Evolutionary conservation across 768 basidiomycete genomes (phyloP), one percentile per base, ranked within the genome.

Genomic region (Lyophyllum atratum): DNA sequence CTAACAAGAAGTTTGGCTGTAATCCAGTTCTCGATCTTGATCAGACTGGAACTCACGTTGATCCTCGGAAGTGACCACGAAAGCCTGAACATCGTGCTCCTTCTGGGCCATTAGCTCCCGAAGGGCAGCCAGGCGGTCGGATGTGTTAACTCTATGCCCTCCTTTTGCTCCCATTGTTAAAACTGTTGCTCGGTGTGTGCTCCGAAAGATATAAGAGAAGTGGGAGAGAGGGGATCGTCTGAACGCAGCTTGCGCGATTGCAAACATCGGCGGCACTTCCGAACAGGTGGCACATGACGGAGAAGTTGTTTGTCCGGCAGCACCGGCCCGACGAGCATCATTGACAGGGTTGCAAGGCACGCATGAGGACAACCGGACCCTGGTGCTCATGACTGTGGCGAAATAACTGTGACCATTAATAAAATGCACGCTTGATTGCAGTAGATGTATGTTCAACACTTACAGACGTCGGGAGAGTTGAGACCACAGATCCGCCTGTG

Each of bases 11-110:
- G 15, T 28, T 26, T n/a, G n/a, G 45, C 52, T 45, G n/a, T 44
- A 15, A 34, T 34, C 40, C 19, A 55, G 10, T n/a, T 45, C 47
- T 47, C 24, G 3, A 25, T 59, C 49, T 29, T 21, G 25, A 43
- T 48, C 40, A 28, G 11, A 10, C 12, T 24, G 17, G 33, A 47
- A 82, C 87, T 68, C 72, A 90, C 95, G 96, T 66, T 93, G 90
- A 73, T 98, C 96, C 72, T 94, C 95, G 60, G 90, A 93, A 4
- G 93, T 92, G 43, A 98, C 84, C 1, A 98, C 83, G 64, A 90
- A 84, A 0, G 89, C 91, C 55, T 88, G 80, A 1, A 96, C 79
- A 31, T 61, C 60, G 24, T 72, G 51, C 58, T 71, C 72, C 26
- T 76, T 73, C 64, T 77, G 70, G 54, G 73, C 78, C 91, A 96